Evolutionary conservation across 768 basidiomycete species (phyloP).

Genomic region (Russula sp.): DNA sequence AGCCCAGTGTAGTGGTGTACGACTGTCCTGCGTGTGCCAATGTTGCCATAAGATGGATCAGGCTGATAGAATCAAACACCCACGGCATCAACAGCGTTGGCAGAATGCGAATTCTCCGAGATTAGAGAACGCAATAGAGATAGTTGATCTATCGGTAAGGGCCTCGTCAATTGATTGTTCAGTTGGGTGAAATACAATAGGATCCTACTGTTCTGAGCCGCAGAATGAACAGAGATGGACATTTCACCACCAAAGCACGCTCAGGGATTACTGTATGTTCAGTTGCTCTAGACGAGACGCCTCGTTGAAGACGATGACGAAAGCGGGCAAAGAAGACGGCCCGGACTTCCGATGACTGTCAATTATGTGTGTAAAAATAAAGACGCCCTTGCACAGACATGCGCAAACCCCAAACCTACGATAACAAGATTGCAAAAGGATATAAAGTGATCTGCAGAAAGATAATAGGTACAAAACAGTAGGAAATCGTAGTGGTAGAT

Average conservation of each 20-base stretch:
- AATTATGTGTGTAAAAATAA: neutral
- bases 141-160: conserved; percentile 54
- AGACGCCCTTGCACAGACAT: neutral
- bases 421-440: neutral
- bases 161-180: neutral
- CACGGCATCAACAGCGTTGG: conserved; percentile 65
- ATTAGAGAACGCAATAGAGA: conserved; percentile 66
- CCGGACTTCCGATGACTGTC: conserved; percentile 9
- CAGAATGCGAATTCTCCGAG: conserved; percentile 55
- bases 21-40: conserved; percentile 53
- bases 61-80: conserved; percentile 17
- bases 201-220: conserved; percentile 62
- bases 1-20: conserved; percentile 86
- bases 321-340: neutral
- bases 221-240: conserved; percentile 53
- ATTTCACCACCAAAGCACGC: neutral
- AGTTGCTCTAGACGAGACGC: no score
- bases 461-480: neutral
- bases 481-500: conserved; percentile 14
- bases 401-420: neutral
- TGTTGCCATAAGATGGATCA: neutral
- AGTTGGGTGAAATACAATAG: neutral
- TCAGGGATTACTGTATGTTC: no score
- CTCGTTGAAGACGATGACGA: conserved; percentile 4
- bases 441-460: neutral